Conservation (phyloP, 2,329 filamentous ascomycete genomes). For the Fusarium denticulatum region DNA sequence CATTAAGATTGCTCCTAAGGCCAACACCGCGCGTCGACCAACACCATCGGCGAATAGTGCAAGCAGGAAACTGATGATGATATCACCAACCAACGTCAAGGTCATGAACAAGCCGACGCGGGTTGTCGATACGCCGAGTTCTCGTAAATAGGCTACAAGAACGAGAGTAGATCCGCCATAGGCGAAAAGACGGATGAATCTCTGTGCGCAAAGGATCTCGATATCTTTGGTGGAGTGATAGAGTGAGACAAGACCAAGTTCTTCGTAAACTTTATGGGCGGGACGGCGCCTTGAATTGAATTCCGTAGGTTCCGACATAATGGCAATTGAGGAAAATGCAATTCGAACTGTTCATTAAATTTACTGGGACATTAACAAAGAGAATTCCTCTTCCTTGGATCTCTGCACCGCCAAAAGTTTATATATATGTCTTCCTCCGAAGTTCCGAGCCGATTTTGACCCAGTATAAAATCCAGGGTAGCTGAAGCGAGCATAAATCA, state of each 20-base stretch:
- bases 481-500: not conserved
- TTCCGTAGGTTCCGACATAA: not conserved
- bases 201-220: constrained; percentile 66
- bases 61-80: constrained; percentile 66
- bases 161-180: constrained; percentile 69
- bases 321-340: accelerated
- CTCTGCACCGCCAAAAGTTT: not conserved
- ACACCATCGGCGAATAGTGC: constrained; percentile 67
- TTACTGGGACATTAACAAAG: accelerated
- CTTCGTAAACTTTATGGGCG: constrained; percentile 17
- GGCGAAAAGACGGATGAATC: constrained; percentile 70
- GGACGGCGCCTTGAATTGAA: not conserved
- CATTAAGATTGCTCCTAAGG: constrained; percentile 66
- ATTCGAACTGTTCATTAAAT: accelerated
- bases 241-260: constrained; percentile 43
- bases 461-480: not conserved
- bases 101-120: constrained; percentile 73
- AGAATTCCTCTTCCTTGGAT: not conserved
- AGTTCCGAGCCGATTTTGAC: constrained; percentile 3
- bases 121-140: constrained; percentile 60
- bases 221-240: constrained; percentile 32
- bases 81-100: constrained; percentile 68
- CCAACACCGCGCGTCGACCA: constrained; percentile 64
- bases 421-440: constrained; percentile 16
- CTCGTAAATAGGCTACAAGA: constrained; percentile 65